Percentiles rank a stretch among this genome's conserved stretches.
phyloP scores from a whole-genome alignment of 2,329 filamentous ascomycete genomes.

The Cladorrhinum sp. region DNA sequence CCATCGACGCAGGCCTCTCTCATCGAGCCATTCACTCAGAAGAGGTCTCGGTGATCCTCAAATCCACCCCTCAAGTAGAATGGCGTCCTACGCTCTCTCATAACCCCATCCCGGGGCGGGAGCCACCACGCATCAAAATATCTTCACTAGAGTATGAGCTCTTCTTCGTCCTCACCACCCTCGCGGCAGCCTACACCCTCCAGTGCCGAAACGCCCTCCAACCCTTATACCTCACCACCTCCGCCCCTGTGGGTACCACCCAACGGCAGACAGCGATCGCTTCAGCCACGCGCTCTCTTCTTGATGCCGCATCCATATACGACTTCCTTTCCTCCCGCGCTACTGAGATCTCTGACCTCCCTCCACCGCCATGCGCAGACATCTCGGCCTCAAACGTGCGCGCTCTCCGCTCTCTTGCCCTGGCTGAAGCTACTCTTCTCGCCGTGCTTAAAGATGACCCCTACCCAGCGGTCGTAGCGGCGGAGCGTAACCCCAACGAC shows the following conservation, averaged over 20 bases:
- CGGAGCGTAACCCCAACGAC: constrained; percentile 76
- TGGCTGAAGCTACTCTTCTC: constrained; percentile 85
- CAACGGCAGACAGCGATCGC: constrained; percentile 69
- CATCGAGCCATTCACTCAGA: constrained; percentile 51
- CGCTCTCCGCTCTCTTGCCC: constrained; percentile 62
- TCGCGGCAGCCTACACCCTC: constrained; percentile 71
- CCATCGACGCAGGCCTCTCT: constrained; percentile 70
- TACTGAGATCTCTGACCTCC: constrained; percentile 35
- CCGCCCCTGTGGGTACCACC: constrained; percentile 58
- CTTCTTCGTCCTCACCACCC: constrained; percentile 71
- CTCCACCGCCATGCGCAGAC: constrained; percentile 47
- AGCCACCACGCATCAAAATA: constrained; percentile 65
- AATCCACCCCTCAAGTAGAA: constrained; percentile 61
- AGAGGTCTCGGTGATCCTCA: constrained; percentile 64
- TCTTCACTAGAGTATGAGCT: constrained; percentile 79
- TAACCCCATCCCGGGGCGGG: constrained; percentile 49
- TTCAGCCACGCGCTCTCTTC: constrained; percentile 71
- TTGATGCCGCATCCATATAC: constrained; percentile 77
- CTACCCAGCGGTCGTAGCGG: constrained; percentile 77
- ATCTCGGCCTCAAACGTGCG: constrained; percentile 51
- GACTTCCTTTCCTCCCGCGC: constrained; percentile 63
- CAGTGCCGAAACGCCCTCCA: constrained; percentile 71
- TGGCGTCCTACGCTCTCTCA: constrained; percentile 81
- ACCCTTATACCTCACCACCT: constrained; percentile 65
- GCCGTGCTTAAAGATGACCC: constrained; percentile 93